Percentiles rank a stretch among this genome's conserved stretches.
These are phyloP conservation scores for Wickerhamia fluorescens DNA, from an alignment of 805 yeast genomes.

Conservation along the genomic window DNA sequence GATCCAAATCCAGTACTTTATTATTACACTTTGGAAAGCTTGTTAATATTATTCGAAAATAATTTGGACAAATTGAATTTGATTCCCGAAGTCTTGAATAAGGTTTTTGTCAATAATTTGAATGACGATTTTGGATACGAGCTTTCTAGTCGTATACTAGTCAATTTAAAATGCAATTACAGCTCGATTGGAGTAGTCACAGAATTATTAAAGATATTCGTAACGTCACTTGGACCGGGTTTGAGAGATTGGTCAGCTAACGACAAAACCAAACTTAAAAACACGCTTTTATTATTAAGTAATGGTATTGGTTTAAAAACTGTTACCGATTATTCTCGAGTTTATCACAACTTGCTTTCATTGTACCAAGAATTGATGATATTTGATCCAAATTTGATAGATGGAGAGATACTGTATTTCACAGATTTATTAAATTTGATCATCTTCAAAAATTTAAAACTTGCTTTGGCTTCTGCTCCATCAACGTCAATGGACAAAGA, in stretches of 20 bases:
- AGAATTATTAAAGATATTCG: constrained; percentile 19
- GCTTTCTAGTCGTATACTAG: constrained; percentile 23
- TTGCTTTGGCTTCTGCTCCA: constrained; percentile 25
- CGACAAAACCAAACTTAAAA: constrained; percentile 17
- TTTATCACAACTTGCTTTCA: constrained; percentile 17
- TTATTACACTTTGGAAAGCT: constrained; percentile 59
- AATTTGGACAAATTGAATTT: constrained; percentile 40
- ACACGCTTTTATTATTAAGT: constrained; percentile 21
- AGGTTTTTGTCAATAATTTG: constrained; percentile 24
- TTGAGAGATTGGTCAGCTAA: constrained; percentile 15
- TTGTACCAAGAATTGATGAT: constrained; percentile 32
- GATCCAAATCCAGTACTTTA: constrained; percentile 89
- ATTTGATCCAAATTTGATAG: constrained; percentile 29
- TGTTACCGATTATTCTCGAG: constrained; percentile 18
- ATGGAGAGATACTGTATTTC: constrained; percentile 26
- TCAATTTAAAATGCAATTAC: constrained; percentile 30
- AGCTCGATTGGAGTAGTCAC: constrained; percentile 18
- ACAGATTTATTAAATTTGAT: constrained; percentile 18
- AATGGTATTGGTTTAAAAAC: constrained; percentile 26
- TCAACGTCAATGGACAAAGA: constrained; percentile 34
- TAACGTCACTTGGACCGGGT: constrained; percentile 34
- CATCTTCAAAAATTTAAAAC: constrained; percentile 28
- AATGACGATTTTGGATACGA: constrained; percentile 32
- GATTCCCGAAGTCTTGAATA: constrained; percentile 33
- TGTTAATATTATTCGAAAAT: constrained; percentile 48